Conservation (phyloP, 2,329 filamentous ascomycete genomes). For the Sphaerulina vaccinii region DNA sequence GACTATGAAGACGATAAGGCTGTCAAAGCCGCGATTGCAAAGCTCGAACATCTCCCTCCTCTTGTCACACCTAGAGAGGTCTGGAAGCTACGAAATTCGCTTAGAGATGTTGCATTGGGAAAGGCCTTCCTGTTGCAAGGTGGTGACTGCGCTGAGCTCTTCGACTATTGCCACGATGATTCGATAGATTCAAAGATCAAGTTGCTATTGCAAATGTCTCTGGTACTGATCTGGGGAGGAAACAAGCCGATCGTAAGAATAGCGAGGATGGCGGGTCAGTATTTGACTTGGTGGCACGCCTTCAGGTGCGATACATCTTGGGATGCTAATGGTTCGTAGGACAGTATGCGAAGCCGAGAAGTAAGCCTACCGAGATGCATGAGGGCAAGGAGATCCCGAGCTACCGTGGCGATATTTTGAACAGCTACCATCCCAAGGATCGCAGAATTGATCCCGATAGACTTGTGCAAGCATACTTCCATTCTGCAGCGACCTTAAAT, state of each 20-base stretch:
- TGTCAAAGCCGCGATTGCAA: constrained; percentile 59
- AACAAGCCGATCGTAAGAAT: constrained; percentile 86
- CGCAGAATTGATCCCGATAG: constrained; percentile 78
- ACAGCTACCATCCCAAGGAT: constrained; percentile 76
- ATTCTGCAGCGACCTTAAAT: constrained; percentile 92
- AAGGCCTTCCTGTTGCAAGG: constrained; percentile 94
- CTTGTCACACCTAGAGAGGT: constrained; percentile 81
- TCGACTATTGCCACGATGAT: constrained; percentile 88
- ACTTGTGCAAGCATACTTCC: constrained; percentile 88
- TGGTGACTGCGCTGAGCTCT: constrained; percentile 94
- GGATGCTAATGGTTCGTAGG: neutral
- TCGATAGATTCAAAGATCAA: constrained; percentile 97
- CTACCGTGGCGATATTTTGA: constrained; percentile 94
- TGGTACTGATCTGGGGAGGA: constrained; percentile 88
- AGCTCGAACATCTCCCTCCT: constrained; percentile 69
- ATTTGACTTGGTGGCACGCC: too few species aligned
- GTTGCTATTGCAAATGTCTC: constrained; percentile 91
- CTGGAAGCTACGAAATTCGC: constrained; percentile 69
- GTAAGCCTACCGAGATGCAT: constrained; percentile 79
- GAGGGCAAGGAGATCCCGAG: constrained; percentile 79
- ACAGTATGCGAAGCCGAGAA: constrained; percentile 94
- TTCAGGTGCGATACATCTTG: constrained; percentile 39
- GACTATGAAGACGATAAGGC: constrained; percentile 63
- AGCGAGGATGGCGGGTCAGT: constrained; percentile 77
- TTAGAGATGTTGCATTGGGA: constrained; percentile 83